A percentile compares a stretch with the other conserved stretches of the same genome.
Conservation (phyloP, 306 rosid genomes). For the Cicer judaicum region DNA sequence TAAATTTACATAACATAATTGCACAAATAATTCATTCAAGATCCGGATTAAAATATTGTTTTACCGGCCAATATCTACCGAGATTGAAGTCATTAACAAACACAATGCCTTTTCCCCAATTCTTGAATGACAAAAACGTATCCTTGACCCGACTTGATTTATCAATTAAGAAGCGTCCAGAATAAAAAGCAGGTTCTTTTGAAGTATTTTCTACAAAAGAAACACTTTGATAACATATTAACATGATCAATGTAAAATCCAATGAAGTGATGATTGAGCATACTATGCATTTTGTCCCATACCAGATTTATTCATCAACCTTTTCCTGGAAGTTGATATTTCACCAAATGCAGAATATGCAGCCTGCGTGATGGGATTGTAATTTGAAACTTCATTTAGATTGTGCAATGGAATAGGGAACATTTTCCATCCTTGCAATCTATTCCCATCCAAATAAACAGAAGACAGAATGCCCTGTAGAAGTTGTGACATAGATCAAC, state of each 20-base stretch:
- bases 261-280: conserved; percentile 21
- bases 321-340: conserved; percentile 46
- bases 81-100: conserved; percentile 77
- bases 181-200: conserved; percentile 74
- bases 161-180: conserved; percentile 69
- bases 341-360: conserved; percentile 50
- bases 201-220: conserved; percentile 61
- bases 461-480: conserved; percentile 86
- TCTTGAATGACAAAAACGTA: conserved; percentile 74
- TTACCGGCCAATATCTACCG: conserved; percentile 98
- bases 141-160: conserved; percentile 63
- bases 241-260: conserved; percentile 30
- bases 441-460: conserved; percentile 67
- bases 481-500: conserved; percentile 45
- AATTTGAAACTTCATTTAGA: conserved; percentile 63
- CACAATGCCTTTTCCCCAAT: conserved; percentile 88
- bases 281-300: conserved; percentile 40
- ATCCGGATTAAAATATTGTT: conserved; percentile 13
- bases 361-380: conserved; percentile 52
- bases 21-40: conserved; percentile 26
- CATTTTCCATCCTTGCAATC: conserved; percentile 74
- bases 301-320: conserved; percentile 55
- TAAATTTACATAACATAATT: conserved; percentile 19
- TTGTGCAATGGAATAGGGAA: conserved; percentile 67
- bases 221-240: conserved; percentile 33